These are phyloP conservation scores for Lolium multiflorum DNA, from an alignment of 176 grass and related monocot species.

Conservation along the genomic window DNA sequence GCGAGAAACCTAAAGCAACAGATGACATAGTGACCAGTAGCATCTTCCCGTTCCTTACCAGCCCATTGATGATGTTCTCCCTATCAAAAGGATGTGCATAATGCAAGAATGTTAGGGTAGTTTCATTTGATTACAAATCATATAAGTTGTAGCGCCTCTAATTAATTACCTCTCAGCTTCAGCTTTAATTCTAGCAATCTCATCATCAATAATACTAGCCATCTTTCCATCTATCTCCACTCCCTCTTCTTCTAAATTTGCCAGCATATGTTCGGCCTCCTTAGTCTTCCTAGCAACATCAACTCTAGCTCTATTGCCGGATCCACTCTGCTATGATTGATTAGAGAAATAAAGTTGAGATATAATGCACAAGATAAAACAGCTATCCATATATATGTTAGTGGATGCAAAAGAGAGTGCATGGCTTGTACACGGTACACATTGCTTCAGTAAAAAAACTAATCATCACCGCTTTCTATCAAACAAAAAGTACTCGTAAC, in stretches of 20 bases:
- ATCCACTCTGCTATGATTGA: constrained; percentile 29
- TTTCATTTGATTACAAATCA: constrained; percentile 9
- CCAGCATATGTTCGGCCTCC: neutral
- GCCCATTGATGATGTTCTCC: neutral
- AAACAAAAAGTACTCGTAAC: too few species aligned
- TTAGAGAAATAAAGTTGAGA: constrained; percentile 25
- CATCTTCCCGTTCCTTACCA: neutral
- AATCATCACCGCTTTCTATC: too few species aligned
- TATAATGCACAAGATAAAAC: too few species aligned
- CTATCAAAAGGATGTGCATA: constrained; percentile 22
- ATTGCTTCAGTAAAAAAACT: too few species aligned
- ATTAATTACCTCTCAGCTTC: constrained; percentile 18
- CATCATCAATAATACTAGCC: constrained; percentile 24
- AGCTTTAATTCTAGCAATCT: constrained; percentile 30
- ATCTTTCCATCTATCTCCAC: constrained; percentile 18
- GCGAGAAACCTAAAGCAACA: neutral
- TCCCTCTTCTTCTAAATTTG: constrained; percentile 34
- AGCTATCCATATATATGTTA: too few species aligned
- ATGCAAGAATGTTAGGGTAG: neutral
- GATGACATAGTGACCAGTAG: neutral
- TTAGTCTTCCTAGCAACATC: neutral
- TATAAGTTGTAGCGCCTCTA: neutral
- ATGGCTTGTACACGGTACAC: neutral
- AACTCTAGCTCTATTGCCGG: constrained; percentile 4
- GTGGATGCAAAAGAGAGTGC: neutral